A percentile compares a stretch with the other conserved stretches of the same genome.
Evolutionary conservation across 805 yeast genomes (phyloP).

Genomic region (Kodamaea jinghongensis): DNA sequence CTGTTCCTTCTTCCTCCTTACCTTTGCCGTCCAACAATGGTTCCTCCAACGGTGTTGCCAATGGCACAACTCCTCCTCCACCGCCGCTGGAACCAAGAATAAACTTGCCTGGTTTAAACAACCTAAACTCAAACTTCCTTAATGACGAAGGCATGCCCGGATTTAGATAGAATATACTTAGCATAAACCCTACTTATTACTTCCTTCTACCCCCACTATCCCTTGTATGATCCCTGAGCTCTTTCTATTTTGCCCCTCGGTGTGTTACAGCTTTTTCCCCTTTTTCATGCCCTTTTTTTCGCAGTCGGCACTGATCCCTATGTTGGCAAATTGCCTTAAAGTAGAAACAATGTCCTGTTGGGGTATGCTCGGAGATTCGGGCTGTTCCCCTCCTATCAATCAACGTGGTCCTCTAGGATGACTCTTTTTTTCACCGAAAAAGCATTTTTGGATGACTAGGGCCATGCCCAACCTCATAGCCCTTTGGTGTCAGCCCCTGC

Average conservation of each 20-base stretch:
- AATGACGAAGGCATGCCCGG: constrained; percentile 6
- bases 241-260: too few relatives aligned
- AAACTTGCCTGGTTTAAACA: constrained; percentile 27
- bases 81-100: constrained; percentile 7
- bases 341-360: too few relatives aligned
- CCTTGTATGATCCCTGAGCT: too few relatives aligned
- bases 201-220: background rate
- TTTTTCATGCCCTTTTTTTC: background rate
- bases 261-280: background rate
- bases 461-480: too few relatives aligned
- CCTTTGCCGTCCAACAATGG: background rate
- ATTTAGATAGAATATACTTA: constrained; percentile 2
- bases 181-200: too few relatives aligned
- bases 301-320: too few relatives aligned
- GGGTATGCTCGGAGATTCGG: too few relatives aligned
- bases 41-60: background rate
- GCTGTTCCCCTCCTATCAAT: too few relatives aligned
- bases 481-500: too few relatives aligned
- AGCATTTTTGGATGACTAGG: constrained; percentile 1
- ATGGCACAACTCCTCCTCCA: constrained; percentile 4
- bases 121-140: constrained; percentile 4
- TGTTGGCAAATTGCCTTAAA: too few relatives aligned
- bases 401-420: too few relatives aligned
- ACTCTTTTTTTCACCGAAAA: too few relatives aligned
- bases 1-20: background rate